Evolutionary conservation across 2,329 filamentous ascomycete species (phyloP).

Genomic region (Davidsoniella australis): DNA sequence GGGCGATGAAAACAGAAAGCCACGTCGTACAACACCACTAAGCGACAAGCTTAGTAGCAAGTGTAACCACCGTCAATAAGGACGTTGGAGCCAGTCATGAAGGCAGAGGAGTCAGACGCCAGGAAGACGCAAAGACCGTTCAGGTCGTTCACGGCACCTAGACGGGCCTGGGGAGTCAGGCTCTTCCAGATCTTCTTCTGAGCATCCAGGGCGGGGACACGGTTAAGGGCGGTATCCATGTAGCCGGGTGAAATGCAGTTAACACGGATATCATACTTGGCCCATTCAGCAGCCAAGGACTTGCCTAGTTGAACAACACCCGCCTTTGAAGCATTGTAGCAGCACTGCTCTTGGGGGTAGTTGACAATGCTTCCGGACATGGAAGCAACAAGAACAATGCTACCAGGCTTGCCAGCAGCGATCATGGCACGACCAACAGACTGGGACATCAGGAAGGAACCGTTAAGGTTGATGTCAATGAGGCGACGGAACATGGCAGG

Average conservation of each 20-base stretch:
- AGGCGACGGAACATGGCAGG: slow-evolving; percentile 60
- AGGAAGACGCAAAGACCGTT: slow-evolving; percentile 65
- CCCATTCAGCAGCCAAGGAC: slow-evolving; percentile 72
- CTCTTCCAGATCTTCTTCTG: slow-evolving; percentile 71
- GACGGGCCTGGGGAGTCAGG: slow-evolving; percentile 54
- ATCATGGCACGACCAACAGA: slow-evolving; percentile 60
- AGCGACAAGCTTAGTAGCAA: slow-evolving; percentile 29
- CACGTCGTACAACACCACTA: neutral
- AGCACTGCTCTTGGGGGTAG: slow-evolving; percentile 68
- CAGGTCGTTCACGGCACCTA: slow-evolving; percentile 58
- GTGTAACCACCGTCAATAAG: slow-evolving; percentile 56
- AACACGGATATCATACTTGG: slow-evolving; percentile 62
- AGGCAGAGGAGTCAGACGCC: slow-evolving; percentile 52
- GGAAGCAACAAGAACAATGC: slow-evolving; percentile 59
- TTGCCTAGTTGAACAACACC: slow-evolving; percentile 63
- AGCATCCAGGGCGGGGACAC: slow-evolving; percentile 57
- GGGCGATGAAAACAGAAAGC: neutral
- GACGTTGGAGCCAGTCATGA: slow-evolving; percentile 64
- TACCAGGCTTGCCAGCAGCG: slow-evolving; percentile 49
- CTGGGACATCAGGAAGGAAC: slow-evolving; percentile 62
- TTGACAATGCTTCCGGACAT: slow-evolving; percentile 78
- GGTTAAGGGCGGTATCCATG: slow-evolving; percentile 73
- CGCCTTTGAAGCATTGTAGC: slow-evolving; percentile 74
- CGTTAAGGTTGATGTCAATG: slow-evolving; percentile 69
- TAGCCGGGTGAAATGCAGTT: slow-evolving; percentile 76